Evolutionary conservation across 352 stramenopile species (phyloP).

Genomic region (Chrysophaeum taylorii): DNA sequence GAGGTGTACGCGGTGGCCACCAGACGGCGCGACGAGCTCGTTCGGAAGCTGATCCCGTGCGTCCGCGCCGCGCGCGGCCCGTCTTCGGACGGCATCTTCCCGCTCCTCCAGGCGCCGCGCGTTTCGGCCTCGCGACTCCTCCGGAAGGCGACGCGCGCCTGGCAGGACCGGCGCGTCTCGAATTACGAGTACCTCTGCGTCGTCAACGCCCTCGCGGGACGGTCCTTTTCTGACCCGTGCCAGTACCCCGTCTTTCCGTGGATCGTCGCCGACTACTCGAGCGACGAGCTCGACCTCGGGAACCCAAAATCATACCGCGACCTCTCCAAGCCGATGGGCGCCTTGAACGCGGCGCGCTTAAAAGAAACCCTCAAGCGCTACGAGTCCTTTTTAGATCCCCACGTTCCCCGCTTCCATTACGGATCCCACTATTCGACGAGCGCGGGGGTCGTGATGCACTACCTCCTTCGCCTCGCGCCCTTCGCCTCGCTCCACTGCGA

Average conservation of each 20-base stretch:
- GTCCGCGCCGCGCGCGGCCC: conserved; percentile 58
- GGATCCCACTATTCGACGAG: conserved; percentile 88
- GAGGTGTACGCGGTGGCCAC: conserved; percentile 46
- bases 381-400: conserved; percentile 62
- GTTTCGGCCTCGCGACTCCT: neutral
- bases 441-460: conserved; percentile 91
- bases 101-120: conserved; percentile 17
- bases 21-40: no score
- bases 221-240: conserved; percentile 93
- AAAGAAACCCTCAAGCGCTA: conserved; percentile 60
- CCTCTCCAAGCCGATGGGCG: conserved; percentile 90
- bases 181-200: conserved; percentile 93
- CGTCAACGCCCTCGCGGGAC: conserved; percentile 83
- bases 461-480: conserved; percentile 88
- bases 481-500: conserved; percentile 82
- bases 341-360: conserved; percentile 70
- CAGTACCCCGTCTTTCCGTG: conserved; percentile 97
- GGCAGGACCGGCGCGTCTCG: conserved; percentile 49
- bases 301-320: conserved; percentile 81
- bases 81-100: conserved; percentile 50
- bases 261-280: conserved; percentile 89
- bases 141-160: conserved; percentile 25
- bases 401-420: conserved; percentile 76
- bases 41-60: conserved; percentile 46
- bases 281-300: conserved; percentile 76